Percentiles rank a stretch among this genome's conserved stretches.
These are phyloP conservation scores for Suhomyces chickasaworum DNA, from an alignment of 1,139 yeast species.

Conservation along the genomic window DNA sequence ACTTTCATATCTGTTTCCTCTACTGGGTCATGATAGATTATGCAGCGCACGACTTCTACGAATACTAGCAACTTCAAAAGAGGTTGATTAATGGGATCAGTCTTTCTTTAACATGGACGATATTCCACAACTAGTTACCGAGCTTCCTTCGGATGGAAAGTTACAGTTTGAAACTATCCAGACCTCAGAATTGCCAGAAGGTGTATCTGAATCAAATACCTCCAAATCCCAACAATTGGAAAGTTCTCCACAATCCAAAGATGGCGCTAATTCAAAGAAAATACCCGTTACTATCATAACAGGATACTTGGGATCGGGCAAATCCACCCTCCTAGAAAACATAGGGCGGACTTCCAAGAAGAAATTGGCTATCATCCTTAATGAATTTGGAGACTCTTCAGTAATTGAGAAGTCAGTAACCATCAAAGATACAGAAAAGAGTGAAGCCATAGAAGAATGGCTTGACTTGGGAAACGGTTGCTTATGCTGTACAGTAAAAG, in stretches of 20 bases:
- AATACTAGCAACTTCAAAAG: background rate
- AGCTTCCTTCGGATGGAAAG: constrained; percentile 15
- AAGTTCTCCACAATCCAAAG: background rate
- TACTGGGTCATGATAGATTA: too few species aligned
- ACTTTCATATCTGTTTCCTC: too few species aligned
- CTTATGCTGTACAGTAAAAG: constrained; percentile 93
- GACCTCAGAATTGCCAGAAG: background rate
- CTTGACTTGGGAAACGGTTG: constrained; percentile 95
- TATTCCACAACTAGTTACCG: constrained; percentile 23
- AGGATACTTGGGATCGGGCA: constrained; percentile 95
- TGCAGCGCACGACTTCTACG: background rate
- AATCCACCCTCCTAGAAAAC: constrained; percentile 77
- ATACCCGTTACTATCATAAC: constrained; percentile 94
- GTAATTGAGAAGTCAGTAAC: constrained; percentile 88
- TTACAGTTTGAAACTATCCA: background rate
- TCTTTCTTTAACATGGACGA: constrained; percentile 19
- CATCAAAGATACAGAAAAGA: constrained; percentile 58
- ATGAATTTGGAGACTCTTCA: constrained; percentile 87
- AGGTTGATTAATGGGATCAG: background rate
- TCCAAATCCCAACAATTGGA: background rate
- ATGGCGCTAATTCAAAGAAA: constrained; percentile 27
- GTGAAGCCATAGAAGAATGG: constrained; percentile 84
- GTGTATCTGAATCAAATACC: background rate
- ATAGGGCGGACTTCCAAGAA: constrained; percentile 70
- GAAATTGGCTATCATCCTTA: constrained; percentile 84